Evolutionary conservation across 257 asterid species (phyloP).

Genomic region (Forsythia viridissima): DNA sequence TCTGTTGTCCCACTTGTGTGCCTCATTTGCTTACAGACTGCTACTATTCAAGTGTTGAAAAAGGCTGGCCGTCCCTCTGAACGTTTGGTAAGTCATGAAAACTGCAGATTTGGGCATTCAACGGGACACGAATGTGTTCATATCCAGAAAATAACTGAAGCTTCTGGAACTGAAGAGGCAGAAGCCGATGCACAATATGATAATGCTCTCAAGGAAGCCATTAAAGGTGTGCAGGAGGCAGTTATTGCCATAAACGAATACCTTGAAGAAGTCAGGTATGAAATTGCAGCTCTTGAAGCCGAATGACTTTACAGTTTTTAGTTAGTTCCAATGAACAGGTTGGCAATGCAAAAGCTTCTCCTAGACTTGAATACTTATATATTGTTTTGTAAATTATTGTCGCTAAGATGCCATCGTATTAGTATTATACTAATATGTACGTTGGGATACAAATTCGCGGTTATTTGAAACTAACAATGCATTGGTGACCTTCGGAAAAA

Average conservation of each 20-base stretch:
- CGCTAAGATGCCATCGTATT: not conserved
- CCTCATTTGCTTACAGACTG: constrained; percentile 59
- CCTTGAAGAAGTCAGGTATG: constrained; percentile 95
- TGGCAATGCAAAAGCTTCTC: constrained; percentile 3
- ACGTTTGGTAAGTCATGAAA: constrained; percentile 84
- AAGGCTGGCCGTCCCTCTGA: constrained; percentile 94
- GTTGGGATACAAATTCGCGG: constrained; percentile 2
- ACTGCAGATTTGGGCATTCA: constrained; percentile 65
- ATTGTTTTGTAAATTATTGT: not conserved
- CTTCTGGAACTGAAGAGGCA: constrained; percentile 96
- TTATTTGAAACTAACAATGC: no score
- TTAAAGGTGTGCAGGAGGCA: constrained; percentile 78
- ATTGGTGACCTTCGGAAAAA: no score
- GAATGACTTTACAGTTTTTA: constrained; percentile 31
- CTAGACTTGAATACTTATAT: not conserved
- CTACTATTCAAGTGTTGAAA: constrained; percentile 83
- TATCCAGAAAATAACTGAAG: constrained; percentile 91
- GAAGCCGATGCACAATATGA: constrained; percentile 92
- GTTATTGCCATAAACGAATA: constrained; percentile 72
- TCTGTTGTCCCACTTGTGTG: constrained; percentile 3
- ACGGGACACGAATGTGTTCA: constrained; percentile 78
- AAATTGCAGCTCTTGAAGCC: constrained; percentile 75
- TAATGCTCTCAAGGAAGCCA: constrained; percentile 82
- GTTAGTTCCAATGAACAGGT: not conserved
- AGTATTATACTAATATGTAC: not conserved